These are phyloP conservation scores for Lactarius pseudohatsudake DNA, from an alignment of 768 basidiomycete genomes.

Conservation along the genomic window DNA sequence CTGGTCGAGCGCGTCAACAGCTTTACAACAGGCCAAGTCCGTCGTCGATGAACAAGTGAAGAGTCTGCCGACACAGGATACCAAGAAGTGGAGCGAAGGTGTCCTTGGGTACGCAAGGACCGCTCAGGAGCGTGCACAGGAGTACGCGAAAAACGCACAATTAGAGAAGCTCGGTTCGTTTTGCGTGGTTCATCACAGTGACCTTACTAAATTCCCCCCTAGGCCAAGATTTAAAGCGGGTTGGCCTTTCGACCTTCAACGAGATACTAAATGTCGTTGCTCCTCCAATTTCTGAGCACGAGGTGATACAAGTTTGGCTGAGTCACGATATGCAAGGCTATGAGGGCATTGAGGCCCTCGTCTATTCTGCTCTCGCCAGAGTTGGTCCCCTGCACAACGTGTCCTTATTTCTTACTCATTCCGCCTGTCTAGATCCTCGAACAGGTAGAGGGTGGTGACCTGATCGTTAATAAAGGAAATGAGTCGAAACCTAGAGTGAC, in stretches of 20 bases:
- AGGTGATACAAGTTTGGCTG: slow-evolving; percentile 94
- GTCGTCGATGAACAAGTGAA: slow-evolving; percentile 95
- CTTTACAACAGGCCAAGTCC: slow-evolving; percentile 81
- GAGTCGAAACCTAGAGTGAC: slow-evolving; percentile 68
- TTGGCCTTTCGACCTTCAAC: slow-evolving; percentile 83
- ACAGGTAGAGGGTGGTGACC: slow-evolving; percentile 90
- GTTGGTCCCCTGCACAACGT: slow-evolving; percentile 43
- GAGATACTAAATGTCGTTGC: slow-evolving; percentile 96
- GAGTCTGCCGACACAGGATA: slow-evolving; percentile 80
- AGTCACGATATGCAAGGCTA: slow-evolving; percentile 97
- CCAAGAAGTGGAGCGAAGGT: slow-evolving; percentile 85
- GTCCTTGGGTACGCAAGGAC: slow-evolving; percentile 84
- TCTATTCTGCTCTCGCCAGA: slow-evolving; percentile 81
- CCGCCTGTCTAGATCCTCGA: slow-evolving; percentile 67
- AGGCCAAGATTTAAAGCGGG: slow-evolving; percentile 90
- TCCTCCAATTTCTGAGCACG: slow-evolving; percentile 97
- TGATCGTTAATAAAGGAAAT: slow-evolving; percentile 81
- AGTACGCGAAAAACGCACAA: slow-evolving; percentile 84
- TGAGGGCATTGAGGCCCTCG: slow-evolving; percentile 91
- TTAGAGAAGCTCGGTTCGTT: slow-evolving; percentile 83
- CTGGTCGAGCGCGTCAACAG: slow-evolving; percentile 86
- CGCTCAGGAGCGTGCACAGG: slow-evolving; percentile 39
- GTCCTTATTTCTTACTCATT: slow-evolving; percentile 1
- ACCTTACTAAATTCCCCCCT: slow-evolving; percentile 26
- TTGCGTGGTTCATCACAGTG: not conserved